These are phyloP conservation scores for Erythrobasidium yunnanense DNA, from an alignment of 768 basidiomycete species.

Conservation along the genomic window DNA sequence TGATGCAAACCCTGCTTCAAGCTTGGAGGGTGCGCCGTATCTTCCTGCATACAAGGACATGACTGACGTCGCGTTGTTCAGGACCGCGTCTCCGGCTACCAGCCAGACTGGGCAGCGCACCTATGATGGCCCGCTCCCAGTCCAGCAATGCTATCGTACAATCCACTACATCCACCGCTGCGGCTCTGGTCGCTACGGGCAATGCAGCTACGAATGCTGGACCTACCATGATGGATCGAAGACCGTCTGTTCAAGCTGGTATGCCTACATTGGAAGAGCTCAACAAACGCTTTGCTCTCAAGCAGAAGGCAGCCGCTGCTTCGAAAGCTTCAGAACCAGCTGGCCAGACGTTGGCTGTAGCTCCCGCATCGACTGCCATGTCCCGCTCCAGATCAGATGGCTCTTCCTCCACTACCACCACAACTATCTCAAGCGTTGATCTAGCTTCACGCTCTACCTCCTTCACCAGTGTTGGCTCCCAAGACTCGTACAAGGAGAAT, in stretches of 20 bases:
- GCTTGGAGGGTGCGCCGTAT: background rate
- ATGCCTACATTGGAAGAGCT: slow-evolving; percentile 8
- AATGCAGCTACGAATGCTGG: background rate
- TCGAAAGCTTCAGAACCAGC: background rate
- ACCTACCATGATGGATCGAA: background rate
- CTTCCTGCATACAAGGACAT: background rate
- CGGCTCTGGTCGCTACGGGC: background rate
- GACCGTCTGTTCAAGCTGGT: slow-evolving; percentile 6
- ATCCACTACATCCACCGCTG: background rate
- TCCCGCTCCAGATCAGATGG: background rate
- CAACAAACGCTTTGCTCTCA: slow-evolving; percentile 13
- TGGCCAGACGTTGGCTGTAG: background rate
- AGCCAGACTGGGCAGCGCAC: slow-evolving; percentile 10
- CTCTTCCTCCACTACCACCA: background rate
- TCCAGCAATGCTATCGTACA: slow-evolving; percentile 8
- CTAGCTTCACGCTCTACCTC: background rate
- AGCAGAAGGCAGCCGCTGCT: background rate
- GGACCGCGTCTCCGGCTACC: background rate
- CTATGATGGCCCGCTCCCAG: slow-evolving; percentile 6
- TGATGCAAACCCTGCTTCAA: background rate
- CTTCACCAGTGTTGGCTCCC: no score
- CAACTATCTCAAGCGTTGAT: no score
- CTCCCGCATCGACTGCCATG: background rate
- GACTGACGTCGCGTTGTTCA: background rate
- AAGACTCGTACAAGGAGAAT: slow-evolving; percentile 4